These are phyloP conservation scores for Leccinellum rugosiceps DNA, from an alignment of 768 basidiomycete species.

Conservation along the genomic window DNA sequence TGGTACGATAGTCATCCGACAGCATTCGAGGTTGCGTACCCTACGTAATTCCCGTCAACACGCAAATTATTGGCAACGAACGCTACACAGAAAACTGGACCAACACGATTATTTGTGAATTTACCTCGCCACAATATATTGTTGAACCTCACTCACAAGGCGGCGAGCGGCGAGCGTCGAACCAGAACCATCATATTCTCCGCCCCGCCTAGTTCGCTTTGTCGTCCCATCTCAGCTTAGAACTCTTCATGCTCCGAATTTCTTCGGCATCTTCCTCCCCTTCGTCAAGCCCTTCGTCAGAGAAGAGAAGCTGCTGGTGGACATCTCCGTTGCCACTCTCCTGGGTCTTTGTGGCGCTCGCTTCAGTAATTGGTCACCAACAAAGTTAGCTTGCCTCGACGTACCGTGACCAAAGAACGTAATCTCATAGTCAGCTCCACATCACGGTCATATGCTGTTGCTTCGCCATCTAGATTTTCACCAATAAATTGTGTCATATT, in stretches of 20 bases:
- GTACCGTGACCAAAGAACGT: constrained; percentile 14
- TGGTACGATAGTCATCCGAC: constrained; percentile 23
- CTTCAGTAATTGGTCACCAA: constrained; percentile 11
- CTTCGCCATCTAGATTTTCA: constrained; percentile 30
- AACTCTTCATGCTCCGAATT: constrained; percentile 39
- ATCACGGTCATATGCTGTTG: constrained; percentile 9
- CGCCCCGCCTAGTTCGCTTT: constrained; percentile 3
- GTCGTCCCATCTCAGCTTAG: constrained; percentile 30
- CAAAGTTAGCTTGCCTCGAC: background rate
- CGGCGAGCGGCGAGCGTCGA: constrained; percentile 1
- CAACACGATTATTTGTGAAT: constrained; percentile 2
- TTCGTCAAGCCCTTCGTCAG: constrained; percentile 35
- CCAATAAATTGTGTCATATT: constrained; percentile 58
- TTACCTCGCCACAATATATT: background rate
- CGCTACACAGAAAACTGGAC: background rate
- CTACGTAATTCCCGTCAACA: constrained; percentile 18
- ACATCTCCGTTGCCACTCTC: constrained; percentile 15
- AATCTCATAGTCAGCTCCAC: constrained; percentile 36
- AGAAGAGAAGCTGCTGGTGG: constrained; percentile 37
- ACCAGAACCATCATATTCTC: constrained; percentile 6
- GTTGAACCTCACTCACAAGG: constrained; percentile 11
- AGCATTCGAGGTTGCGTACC: constrained; percentile 25
- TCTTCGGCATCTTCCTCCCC: constrained; percentile 41
- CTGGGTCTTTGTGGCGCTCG: constrained; percentile 14
- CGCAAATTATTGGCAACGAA: background rate